Conservation (phyloP, 805 yeast genomes). For the Wickerhamomyces mucosus region DNA sequence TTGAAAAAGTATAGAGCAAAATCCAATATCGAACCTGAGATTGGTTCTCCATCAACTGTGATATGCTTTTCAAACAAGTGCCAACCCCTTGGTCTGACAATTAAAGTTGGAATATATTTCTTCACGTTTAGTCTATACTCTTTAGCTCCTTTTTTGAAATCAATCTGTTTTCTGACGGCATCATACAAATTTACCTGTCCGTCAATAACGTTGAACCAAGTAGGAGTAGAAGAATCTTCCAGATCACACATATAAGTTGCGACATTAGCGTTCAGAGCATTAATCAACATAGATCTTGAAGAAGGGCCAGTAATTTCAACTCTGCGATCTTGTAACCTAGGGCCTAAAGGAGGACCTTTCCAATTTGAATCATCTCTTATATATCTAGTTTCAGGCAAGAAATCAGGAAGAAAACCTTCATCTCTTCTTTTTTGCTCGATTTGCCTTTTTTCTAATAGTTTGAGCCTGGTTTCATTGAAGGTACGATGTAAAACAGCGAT, state of each 20-base stretch:
- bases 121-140: slow-evolving; percentile 19
- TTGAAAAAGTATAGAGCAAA: slow-evolving; percentile 72
- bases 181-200: slow-evolving; percentile 77
- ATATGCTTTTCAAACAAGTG: slow-evolving; percentile 72
- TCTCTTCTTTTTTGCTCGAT: slow-evolving; percentile 53
- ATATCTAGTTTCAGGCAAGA: slow-evolving; percentile 56
- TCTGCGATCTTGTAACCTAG: slow-evolving; percentile 65
- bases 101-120: slow-evolving; percentile 64
- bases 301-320: slow-evolving; percentile 84
- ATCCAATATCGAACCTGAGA: slow-evolving; percentile 70
- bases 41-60: slow-evolving; percentile 63
- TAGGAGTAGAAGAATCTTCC: slow-evolving; percentile 79
- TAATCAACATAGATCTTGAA: slow-evolving; percentile 74
- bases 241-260: slow-evolving; percentile 83
- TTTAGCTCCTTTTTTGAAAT: slow-evolving; percentile 35
- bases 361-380: slow-evolving; percentile 67
- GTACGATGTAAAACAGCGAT: slow-evolving; percentile 66
- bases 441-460: slow-evolving; percentile 53
- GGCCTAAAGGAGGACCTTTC: slow-evolving; percentile 68
- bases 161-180: slow-evolving; percentile 61
- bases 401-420: slow-evolving; percentile 50
- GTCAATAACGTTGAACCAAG: slow-evolving; percentile 71
- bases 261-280: slow-evolving; percentile 70
- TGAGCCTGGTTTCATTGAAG: slow-evolving; percentile 52
- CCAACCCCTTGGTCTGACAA: slow-evolving; percentile 87